A percentile compares a stretch with the other conserved stretches of the same genome.
phyloP scores from a whole-genome alignment of 768 basidiomycete species.

The Russula sp. region DNA sequence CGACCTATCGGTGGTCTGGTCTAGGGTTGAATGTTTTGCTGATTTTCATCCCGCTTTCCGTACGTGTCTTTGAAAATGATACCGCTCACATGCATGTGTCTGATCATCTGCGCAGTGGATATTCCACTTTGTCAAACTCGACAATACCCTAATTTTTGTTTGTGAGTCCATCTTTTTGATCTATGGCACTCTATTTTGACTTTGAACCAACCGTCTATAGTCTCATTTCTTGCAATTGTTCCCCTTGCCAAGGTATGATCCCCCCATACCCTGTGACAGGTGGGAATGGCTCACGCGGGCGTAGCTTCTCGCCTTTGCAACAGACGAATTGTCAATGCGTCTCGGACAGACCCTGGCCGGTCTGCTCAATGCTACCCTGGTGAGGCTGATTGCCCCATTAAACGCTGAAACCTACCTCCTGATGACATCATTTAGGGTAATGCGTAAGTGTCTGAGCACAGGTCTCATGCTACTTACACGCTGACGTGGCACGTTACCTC shows the following conservation, averaged over 20 bases:
- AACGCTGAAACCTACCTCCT: background rate
- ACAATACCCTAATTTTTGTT: constrained; percentile 60
- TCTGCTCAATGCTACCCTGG: constrained; percentile 77
- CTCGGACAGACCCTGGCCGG: constrained; percentile 82
- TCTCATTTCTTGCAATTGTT: constrained; percentile 75
- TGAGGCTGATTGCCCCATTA: constrained; percentile 26
- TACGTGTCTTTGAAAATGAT: constrained; percentile 26
- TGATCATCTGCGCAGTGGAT: constrained; percentile 51
- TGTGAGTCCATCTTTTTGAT: constrained; percentile 39
- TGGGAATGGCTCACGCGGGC: constrained; percentile 1
- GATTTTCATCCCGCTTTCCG: constrained; percentile 65
- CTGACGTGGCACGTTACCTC: background rate
- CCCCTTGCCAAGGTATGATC: constrained; percentile 65
- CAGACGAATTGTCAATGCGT: constrained; percentile 75
- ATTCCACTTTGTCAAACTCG: constrained; percentile 49
- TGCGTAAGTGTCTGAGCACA: constrained; percentile 21
- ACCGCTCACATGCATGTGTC: background rate
- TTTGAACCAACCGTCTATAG: constrained; percentile 29
- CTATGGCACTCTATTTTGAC: background rate
- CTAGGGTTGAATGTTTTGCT: constrained; percentile 67
- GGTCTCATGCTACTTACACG: background rate
- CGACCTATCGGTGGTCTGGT: background rate
- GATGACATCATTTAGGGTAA: constrained; percentile 23
- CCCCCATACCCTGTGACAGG: background rate
- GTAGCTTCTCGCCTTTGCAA: constrained; percentile 75